Evolutionary conservation across 1,139 yeast species (phyloP).

Genomic region (Yamadazyma conglobata): DNA sequence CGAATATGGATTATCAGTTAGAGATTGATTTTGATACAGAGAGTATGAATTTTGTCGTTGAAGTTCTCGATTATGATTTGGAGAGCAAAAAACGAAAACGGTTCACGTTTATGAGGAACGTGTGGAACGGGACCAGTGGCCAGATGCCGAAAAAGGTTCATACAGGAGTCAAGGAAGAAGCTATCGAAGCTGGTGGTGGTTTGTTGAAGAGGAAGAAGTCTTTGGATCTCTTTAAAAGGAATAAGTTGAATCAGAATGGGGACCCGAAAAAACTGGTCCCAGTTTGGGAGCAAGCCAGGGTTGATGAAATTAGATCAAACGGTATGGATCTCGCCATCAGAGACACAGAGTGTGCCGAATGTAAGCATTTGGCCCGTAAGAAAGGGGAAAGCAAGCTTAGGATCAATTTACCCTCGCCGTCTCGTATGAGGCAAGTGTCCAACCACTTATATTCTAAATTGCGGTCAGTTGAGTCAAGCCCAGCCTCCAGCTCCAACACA

Average conservation of each 20-base stretch:
- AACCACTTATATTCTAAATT: too few species aligned
- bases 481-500: too few species aligned
- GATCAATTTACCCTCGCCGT: constrained; percentile 1
- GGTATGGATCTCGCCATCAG: too few species aligned
- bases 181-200: neutral
- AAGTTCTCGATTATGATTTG: neutral
- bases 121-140: too few species aligned
- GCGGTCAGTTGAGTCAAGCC: too few species aligned
- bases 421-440: neutral
- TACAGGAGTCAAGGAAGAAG: neutral
- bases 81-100: neutral
- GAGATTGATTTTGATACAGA: constrained; percentile 8
- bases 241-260: neutral
- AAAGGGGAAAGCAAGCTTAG: neutral
- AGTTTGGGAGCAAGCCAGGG: too few species aligned
- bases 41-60: constrained; percentile 7
- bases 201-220: constrained; percentile 3
- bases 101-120: constrained; percentile 1
- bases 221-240: constrained; percentile 2
- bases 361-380: too few species aligned
- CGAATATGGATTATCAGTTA: constrained; percentile 1
- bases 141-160: too few species aligned
- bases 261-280: too few species aligned
- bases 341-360: too few species aligned
- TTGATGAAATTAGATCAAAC: too few species aligned